A percentile compares a stretch with the other conserved stretches of the same genome.
Conservation (phyloP, 306 rosid genomes). For the Nissolia schottii region DNA sequence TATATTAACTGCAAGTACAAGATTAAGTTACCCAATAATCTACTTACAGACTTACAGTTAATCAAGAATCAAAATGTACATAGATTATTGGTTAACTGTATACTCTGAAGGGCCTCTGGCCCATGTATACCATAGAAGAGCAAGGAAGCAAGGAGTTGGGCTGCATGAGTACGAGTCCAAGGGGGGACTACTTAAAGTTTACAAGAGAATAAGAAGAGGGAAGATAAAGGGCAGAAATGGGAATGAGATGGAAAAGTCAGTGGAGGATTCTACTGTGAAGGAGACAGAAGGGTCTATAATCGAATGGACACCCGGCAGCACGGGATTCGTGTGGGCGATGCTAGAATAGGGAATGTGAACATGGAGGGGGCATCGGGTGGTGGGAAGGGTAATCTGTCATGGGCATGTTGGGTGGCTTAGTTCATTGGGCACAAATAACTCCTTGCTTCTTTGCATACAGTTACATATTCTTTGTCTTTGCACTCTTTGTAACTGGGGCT, state of each 20-base stretch:
- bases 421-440: too few relatives aligned
- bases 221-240: not conserved
- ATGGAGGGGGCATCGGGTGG: not conserved
- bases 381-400: not conserved
- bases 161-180: not conserved
- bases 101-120: not conserved
- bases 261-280: not conserved
- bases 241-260: not conserved
- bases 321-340: too few relatives aligned
- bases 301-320: too few relatives aligned
- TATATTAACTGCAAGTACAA: not conserved
- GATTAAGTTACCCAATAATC: not conserved
- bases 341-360: not conserved
- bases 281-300: too few relatives aligned
- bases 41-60: constrained; percentile 9
- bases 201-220: not conserved
- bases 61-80: not conserved
- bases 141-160: not conserved
- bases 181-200: not conserved
- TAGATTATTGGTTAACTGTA: not conserved
- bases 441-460: too few relatives aligned
- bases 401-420: not conserved
- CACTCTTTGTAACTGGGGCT: not conserved
- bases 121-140: not conserved
- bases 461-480: not conserved